These are phyloP conservation scores for Meredithiella fracta DNA, from an alignment of 2,329 filamentous ascomycete species.

Conservation along the genomic window DNA sequence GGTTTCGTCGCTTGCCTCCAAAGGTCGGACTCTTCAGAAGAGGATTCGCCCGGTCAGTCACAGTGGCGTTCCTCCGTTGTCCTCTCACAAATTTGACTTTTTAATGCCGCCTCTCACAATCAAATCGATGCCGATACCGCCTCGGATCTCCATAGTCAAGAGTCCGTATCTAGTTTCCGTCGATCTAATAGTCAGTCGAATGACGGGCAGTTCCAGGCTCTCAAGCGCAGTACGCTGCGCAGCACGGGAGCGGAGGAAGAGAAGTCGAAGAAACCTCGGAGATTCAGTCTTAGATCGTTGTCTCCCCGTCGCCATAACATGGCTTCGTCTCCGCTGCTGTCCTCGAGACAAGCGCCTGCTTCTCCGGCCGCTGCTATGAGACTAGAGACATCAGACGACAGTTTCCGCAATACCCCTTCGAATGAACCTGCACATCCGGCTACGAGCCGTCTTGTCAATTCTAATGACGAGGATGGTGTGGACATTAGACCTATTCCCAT, in stretches of 20 bases:
- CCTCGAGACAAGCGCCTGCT: slow-evolving; percentile 17
- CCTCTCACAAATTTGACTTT: background rate
- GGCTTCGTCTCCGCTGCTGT: slow-evolving; percentile 26
- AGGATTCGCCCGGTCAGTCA: slow-evolving; percentile 7
- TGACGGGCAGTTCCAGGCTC: background rate
- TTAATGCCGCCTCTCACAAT: background rate
- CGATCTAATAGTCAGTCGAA: background rate
- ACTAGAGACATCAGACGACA: slow-evolving; percentile 22
- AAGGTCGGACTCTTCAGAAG: slow-evolving; percentile 9
- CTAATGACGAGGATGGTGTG: slow-evolving; percentile 40
- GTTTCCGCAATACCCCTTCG: slow-evolving; percentile 28
- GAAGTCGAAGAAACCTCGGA: slow-evolving; percentile 29
- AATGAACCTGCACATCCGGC: slow-evolving; percentile 17
- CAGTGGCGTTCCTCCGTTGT: background rate
- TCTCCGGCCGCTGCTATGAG: slow-evolving; percentile 22
- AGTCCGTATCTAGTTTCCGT: slow-evolving; percentile 14
- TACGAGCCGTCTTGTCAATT: slow-evolving; percentile 44
- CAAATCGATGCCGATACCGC: background rate
- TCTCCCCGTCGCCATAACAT: slow-evolving; percentile 39
- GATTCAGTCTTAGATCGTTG: slow-evolving; percentile 52
- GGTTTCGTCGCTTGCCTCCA: background rate
- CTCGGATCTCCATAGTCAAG: slow-evolving; percentile 3
- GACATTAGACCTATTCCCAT: slow-evolving; percentile 5
- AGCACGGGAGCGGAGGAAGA: background rate
- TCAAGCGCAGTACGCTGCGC: slow-evolving; percentile 14